phyloP scores from a whole-genome alignment of 257 asterid species.

The Schizonepeta tenuifolia region DNA sequence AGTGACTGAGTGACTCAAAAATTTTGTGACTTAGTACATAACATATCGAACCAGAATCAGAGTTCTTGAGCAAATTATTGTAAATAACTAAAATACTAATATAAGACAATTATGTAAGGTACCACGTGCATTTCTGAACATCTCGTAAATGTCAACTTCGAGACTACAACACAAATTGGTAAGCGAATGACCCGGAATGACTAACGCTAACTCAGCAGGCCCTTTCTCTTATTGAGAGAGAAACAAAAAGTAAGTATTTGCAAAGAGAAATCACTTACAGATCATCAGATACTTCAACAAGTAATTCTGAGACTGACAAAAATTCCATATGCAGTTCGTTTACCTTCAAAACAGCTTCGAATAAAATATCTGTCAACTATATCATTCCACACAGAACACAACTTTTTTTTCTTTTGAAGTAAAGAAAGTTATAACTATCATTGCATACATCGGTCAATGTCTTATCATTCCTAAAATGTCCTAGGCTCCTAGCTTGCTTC shows the following conservation, averaged over 20 bases:
- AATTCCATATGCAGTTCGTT: conserved; percentile 93
- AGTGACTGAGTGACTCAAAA: not conserved
- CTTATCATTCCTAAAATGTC: not conserved
- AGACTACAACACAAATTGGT: not conserved
- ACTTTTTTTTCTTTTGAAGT: not conserved
- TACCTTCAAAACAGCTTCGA: conserved; percentile 74
- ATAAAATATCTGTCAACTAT: conserved; percentile 35
- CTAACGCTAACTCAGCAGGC: not conserved
- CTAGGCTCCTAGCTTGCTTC: conserved; percentile 23
- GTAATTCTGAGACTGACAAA: conserved; percentile 82
- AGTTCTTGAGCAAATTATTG: too few species aligned
- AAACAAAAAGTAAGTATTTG: conserved; percentile 13
- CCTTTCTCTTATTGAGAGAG: not conserved
- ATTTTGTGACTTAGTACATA: too few species aligned
- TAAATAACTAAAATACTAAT: too few species aligned
- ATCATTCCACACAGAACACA: not conserved
- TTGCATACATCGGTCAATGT: conserved; percentile 9
- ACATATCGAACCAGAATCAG: not conserved
- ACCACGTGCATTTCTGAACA: too few species aligned
- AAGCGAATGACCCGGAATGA: conserved; percentile 14
- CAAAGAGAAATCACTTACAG: conserved; percentile 61
- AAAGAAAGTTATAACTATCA: not conserved
- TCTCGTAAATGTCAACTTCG: too few species aligned
- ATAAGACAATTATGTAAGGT: too few species aligned
- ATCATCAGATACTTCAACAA: conserved; percentile 93